Base-by-base conservation (phyloP, 192 early-diverging fungal genomes). In the Rhizoclosmatium sp. region DNA sequence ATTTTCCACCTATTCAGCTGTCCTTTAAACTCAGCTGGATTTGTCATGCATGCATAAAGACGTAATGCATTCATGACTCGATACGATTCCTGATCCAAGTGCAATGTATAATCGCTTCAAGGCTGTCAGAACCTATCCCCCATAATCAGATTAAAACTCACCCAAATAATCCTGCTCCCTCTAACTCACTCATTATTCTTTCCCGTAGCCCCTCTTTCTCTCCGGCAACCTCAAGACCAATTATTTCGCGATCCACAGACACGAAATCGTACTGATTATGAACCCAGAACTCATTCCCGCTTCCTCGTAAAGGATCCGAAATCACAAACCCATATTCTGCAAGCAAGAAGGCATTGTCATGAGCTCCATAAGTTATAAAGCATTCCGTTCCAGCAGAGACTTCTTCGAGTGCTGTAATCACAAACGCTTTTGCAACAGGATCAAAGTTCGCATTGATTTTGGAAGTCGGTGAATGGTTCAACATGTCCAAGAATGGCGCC, bases 341-440 rank as follows among this genome's bases (percentile, higher is more conserved):
- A 16, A 84, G 58, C 41, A 84, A 78, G 45, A 81, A 82, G 19
- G 67, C 64, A 73, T 84, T 84, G 74, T 82, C 81, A 59, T 85
- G 83, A 14, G 83, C 47, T 0, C 83, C 83, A 54, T 85, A 85
- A 4, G 82, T 54, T 16, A 85, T 85, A 51, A 85, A 85, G 3
- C 73, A 83, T 64, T 85, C 73, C 3, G 10, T 51, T 5, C 80
- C 80, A 41, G 71, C 51, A 21, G 3, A n/a, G 49, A 47, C 47
- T 0, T 21, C 60, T 19, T 44, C n/a, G n/a, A 77, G 19, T 19
- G 83, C 64, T 2, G 44, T 48, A 41, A 85, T 82, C 48, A 64
- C 46, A 56, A 81, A 85, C 16, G 65, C 56, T 19, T 61, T 46
- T 0, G 47, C 72, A 21, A 49, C 46, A 31, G 40, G 62, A 56